Evolutionary conservation across 345 rosid genomes (phyloP), one percentile per base, ranked within the genome.

Genomic region (Boechera stricta): DNA sequence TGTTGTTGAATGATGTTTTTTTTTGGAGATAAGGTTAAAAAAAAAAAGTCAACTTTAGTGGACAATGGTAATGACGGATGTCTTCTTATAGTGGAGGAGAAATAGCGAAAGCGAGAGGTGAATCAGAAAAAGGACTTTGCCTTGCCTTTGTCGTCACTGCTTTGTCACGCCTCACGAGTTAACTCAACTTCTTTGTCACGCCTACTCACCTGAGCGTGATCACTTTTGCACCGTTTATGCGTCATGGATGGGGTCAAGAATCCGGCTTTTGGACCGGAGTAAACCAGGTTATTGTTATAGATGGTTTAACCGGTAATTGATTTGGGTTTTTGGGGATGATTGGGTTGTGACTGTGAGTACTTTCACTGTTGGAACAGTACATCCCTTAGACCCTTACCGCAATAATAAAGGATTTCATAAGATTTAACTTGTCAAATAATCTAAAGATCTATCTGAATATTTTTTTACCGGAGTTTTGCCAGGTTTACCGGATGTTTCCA

Each of bases 101-200:
- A 53, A 3, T 15, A 49, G 76, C 13, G 51, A 10, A 66, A 24
- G 52, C 15, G 52, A 36, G 4, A 26, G 47, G 2, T 21, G 60
- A 58, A 74, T 33, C 24, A 45, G 72, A 36, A 12, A 45, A 7
- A 48, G 5, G 44, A 18, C 54, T 76, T 75, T 75, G 24, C 51
- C 45, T 68, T 59, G 62, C 31, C 54, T 38, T 61, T 5, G n/a
- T 51, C 69, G 68, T 75, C 79, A 76, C 10, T 68, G 69, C 74
- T 68, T 39, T 49, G 54, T 75, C 78, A 75, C 72, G 24, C 42
- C 7, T 10, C 24, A 21, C 24, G 24, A 21, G 24, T 21, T 21
- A 21, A 21, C 24, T 21, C 24, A 21, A 21, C 24, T 21, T 21
- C 24, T 21, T 21, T 21, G 24, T 31, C 62, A 15, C 41, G 42